phyloP scores from a whole-genome alignment of 2,329 filamentous ascomycete genomes.

The Pseudocercospora cruenta region DNA sequence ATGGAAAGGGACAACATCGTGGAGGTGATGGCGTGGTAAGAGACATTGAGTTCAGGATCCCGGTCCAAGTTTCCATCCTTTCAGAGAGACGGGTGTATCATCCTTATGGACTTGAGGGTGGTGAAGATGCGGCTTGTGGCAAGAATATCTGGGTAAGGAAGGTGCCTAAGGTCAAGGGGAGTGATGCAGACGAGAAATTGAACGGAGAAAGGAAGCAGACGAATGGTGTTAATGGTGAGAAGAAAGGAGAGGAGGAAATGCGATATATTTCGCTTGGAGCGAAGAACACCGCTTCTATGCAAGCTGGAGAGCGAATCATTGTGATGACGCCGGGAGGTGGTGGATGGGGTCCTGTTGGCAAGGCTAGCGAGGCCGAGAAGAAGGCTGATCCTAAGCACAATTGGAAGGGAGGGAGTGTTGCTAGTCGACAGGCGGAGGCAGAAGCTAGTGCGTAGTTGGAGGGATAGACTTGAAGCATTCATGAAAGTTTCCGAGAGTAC shows the following conservation, averaged over 20 bases:
- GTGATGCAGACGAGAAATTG: slow-evolving; percentile 33
- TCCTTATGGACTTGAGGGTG: slow-evolving; percentile 83
- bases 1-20: slow-evolving; percentile 65
- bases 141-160: slow-evolving; percentile 85
- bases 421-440: slow-evolving; percentile 57
- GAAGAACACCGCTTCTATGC: slow-evolving; percentile 80
- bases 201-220: slow-evolving; percentile 19
- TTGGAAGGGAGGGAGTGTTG: slow-evolving; percentile 65
- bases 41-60: slow-evolving; percentile 80
- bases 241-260: slow-evolving; percentile 41
- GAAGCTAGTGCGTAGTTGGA: slow-evolving; percentile 50
- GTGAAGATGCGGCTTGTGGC: slow-evolving; percentile 75
- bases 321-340: slow-evolving; percentile 78
- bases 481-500: too few relatives aligned
- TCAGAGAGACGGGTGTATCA: slow-evolving; percentile 75
- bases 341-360: slow-evolving; percentile 69
- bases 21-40: slow-evolving; percentile 78
- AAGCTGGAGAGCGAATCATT: slow-evolving; percentile 75
- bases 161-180: slow-evolving; percentile 50
- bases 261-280: slow-evolving; percentile 72
- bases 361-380: slow-evolving; percentile 53
- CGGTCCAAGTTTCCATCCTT: slow-evolving; percentile 77
- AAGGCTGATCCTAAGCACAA: slow-evolving; percentile 60
- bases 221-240: slow-evolving; percentile 11
- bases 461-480: too few relatives aligned